These are phyloP conservation scores for Paraphoma chrysanthemicola DNA, from an alignment of 2,329 filamentous ascomycete species.

Conservation along the genomic window DNA sequence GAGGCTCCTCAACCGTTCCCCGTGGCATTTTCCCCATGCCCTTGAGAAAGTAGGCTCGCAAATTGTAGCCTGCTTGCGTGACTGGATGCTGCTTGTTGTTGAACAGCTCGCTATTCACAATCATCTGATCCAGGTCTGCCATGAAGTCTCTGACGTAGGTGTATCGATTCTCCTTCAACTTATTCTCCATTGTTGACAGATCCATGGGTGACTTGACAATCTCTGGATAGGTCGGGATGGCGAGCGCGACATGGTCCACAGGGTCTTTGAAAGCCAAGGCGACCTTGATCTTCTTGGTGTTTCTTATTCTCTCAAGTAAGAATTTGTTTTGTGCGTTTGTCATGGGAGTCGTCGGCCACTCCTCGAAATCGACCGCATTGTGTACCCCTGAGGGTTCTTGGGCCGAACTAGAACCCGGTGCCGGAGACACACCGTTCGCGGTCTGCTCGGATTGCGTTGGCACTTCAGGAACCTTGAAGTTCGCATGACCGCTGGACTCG, in stretches of 20 bases:
- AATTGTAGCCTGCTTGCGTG: constrained; percentile 69
- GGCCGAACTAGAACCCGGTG: constrained; percentile 33
- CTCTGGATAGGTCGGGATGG: constrained; percentile 75
- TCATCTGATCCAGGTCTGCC: constrained; percentile 77
- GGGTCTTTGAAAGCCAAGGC: constrained; percentile 78
- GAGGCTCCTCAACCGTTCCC: constrained; percentile 59
- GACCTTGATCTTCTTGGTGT: constrained; percentile 85
- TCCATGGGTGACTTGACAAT: constrained; percentile 84
- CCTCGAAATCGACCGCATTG: constrained; percentile 40
- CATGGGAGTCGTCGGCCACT: constrained; percentile 43
- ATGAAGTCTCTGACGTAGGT: constrained; percentile 73
- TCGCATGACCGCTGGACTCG: constrained; percentile 36
- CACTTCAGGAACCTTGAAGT: constrained; percentile 54
- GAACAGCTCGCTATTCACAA: constrained; percentile 80
- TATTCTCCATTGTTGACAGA: constrained; percentile 80
- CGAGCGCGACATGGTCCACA: constrained; percentile 77
- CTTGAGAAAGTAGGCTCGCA: constrained; percentile 66
- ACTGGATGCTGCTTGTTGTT: constrained; percentile 82
- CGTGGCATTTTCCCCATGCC: constrained; percentile 67
- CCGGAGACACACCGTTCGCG: constrained; percentile 26
- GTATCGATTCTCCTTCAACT: constrained; percentile 76
- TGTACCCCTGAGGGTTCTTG: constrained; percentile 41
- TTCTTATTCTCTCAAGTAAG: constrained; percentile 70
- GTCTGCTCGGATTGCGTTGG: constrained; percentile 43
- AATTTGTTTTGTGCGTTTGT: constrained; percentile 67